These are phyloP conservation scores for Dactylellina parvicollis DNA, from an alignment of 2,329 filamentous ascomycete genomes.

Conservation along the genomic window DNA sequence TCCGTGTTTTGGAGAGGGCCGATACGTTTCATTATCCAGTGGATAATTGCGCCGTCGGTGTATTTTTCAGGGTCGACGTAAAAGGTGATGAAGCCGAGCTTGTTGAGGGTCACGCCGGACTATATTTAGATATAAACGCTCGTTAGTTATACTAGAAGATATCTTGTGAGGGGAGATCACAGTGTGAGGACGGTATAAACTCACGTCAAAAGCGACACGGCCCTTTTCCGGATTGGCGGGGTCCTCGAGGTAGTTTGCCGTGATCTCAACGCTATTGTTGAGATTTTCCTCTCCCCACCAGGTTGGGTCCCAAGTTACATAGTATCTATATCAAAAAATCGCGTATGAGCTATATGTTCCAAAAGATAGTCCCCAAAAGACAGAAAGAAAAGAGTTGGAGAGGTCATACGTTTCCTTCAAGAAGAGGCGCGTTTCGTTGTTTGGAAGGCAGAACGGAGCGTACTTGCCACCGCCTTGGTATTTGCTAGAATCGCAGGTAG, in stretches of 20 bases:
- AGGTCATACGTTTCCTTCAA: conserved; percentile 40
- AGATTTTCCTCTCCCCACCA: conserved; percentile 39
- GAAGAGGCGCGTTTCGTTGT: conserved; percentile 31
- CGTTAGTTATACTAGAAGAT: neutral
- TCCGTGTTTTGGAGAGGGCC: conserved; percentile 33
- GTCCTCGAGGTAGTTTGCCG: conserved; percentile 33
- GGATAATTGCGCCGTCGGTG: conserved; percentile 33
- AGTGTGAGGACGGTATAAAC: too few relatives aligned
- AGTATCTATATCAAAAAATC: conserved; percentile 22
- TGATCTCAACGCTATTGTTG: conserved; percentile 46
- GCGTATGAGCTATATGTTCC: neutral
- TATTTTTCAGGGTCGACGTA: conserved; percentile 47
- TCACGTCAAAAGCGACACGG: conserved; percentile 50
- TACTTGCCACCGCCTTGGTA: conserved; percentile 46
- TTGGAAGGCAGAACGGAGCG: conserved; percentile 45
- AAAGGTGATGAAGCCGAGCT: conserved; percentile 47
- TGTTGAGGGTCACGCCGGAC: conserved; percentile 40
- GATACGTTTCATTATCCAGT: conserved; percentile 46
- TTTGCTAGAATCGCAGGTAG: conserved; percentile 41
- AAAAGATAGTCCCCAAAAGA: neutral
- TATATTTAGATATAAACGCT: conserved; percentile 16
- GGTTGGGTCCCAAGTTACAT: conserved; percentile 51
- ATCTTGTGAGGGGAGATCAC: neutral
- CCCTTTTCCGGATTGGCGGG: conserved; percentile 17
- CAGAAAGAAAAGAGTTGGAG: neutral